Conservation (phyloP, 2,329 filamentous ascomycete genomes). For the Neonectria punicea region DNA sequence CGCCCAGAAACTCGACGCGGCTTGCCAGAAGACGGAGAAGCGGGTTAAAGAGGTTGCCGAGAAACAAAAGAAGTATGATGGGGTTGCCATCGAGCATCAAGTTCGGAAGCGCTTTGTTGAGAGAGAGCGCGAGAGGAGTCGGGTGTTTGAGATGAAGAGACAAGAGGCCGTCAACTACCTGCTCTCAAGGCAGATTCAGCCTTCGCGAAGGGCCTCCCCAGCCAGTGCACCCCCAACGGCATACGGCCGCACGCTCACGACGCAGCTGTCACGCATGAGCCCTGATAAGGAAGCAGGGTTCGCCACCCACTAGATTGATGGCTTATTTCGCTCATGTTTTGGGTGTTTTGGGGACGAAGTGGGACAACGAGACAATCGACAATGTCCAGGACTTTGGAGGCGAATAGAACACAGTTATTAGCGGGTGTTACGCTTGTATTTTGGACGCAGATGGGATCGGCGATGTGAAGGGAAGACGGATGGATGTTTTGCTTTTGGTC, state of each 20-base stretch:
- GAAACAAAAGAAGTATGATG: conserved; percentile 53
- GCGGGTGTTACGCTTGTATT: conserved; percentile 13
- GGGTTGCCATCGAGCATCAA: conserved; percentile 57
- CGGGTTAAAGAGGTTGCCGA: conserved; percentile 54
- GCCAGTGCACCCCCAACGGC: conserved; percentile 37
- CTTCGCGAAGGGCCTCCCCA: conserved; percentile 46
- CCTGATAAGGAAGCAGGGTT: conserved; percentile 36
- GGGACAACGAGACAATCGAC: conserved; percentile 6
- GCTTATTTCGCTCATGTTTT: conserved; percentile 9
- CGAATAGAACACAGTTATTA: conserved; percentile 3
- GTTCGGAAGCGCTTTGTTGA: conserved; percentile 55
- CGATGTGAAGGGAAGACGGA: background rate
- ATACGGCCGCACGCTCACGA: conserved; percentile 29
- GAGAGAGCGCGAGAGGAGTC: conserved; percentile 60
- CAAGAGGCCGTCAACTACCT: conserved; percentile 57
- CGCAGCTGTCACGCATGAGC: conserved; percentile 34
- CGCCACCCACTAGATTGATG: conserved; percentile 11
- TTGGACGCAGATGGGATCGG: background rate
- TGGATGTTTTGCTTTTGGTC: background rate
- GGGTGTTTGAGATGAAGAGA: conserved; percentile 60
- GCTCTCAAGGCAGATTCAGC: conserved; percentile 39
- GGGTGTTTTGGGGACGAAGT: conserved; percentile 12
- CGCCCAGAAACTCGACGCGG: conserved; percentile 60
- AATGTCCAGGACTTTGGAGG: conserved; percentile 4
- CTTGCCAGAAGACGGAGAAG: conserved; percentile 58